Evolutionary conservation across 768 basidiomycete genomes (phyloP).

Genomic region (Boletus tylopilopsis): DNA sequence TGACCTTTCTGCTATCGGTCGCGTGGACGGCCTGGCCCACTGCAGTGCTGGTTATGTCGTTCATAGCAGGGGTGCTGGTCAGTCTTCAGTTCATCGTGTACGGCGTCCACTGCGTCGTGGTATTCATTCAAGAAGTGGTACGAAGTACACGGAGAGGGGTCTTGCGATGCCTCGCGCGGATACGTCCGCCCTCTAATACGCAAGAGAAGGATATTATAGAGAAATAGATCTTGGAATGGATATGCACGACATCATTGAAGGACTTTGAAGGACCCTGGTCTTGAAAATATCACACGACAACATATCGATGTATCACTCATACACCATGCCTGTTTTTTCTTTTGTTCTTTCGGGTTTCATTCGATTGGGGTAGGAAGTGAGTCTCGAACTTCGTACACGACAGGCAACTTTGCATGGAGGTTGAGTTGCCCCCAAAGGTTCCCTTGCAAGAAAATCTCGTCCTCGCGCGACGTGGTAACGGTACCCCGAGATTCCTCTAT

Average conservation of each 20-base stretch:
- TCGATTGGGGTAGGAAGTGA: too few relatives aligned
- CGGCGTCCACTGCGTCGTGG: conserved; percentile 34
- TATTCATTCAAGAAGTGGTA: conserved; percentile 5
- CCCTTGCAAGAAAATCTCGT: too few relatives aligned
- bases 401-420: too few relatives aligned
- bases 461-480: too few relatives aligned
- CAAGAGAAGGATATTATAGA: conserved; percentile 7
- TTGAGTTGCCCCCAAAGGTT: too few relatives aligned
- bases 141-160: conserved; percentile 12
- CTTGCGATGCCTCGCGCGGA: conserved; percentile 10
- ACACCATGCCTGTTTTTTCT: not conserved
- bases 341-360: too few relatives aligned
- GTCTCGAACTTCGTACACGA: too few relatives aligned
- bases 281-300: not conserved
- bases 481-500: too few relatives aligned
- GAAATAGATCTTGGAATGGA: not conserved
- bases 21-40: conserved; percentile 63
- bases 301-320: conserved; percentile 9
- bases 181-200: conserved; percentile 5
- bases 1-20: conserved; percentile 56
- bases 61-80: conserved; percentile 54
- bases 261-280: not conserved
- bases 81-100: conserved; percentile 65
- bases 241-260: not conserved
- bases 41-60: conserved; percentile 57